phyloP scores from a whole-genome alignment of 2,329 filamentous ascomycete species.

The Penicillium corylophilum region DNA sequence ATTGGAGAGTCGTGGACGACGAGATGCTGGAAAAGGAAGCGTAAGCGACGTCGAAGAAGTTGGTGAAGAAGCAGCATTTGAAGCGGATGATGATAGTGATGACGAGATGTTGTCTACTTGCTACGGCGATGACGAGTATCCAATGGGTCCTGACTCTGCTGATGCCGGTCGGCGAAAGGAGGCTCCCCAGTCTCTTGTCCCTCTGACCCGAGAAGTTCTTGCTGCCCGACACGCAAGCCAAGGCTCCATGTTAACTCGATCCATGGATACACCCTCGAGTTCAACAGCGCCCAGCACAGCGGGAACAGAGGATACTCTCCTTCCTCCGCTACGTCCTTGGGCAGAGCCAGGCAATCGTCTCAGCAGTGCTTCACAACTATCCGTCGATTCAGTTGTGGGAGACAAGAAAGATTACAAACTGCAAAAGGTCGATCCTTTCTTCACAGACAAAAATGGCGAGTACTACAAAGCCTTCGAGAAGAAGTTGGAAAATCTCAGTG shows the following conservation, averaged over 20 bases:
- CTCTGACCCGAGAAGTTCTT: conserved; percentile 18
- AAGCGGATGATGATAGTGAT: conserved; percentile 38
- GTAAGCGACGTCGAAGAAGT: conserved; percentile 32
- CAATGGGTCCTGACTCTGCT: conserved; percentile 34
- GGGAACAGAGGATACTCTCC: conserved; percentile 34
- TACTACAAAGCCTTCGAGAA: conserved; percentile 61
- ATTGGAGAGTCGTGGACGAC: conserved; percentile 29
- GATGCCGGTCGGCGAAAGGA: conserved; percentile 32
- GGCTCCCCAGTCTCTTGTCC: conserved; percentile 5
- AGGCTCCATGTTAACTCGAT: conserved; percentile 20
- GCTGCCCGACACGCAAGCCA: conserved; percentile 30
- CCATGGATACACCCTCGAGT: conserved; percentile 25
- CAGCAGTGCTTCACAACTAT: conserved; percentile 50
- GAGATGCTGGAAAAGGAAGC: conserved; percentile 26
- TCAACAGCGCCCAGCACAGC: conserved; percentile 26
- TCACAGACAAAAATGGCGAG: conserved; percentile 63
- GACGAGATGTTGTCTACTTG: conserved; percentile 38
- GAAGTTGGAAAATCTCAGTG: conserved; percentile 56
- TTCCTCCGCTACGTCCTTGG: conserved; percentile 30
- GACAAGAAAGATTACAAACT: conserved; percentile 62
- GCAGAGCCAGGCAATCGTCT: conserved; percentile 34
- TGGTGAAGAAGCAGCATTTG: conserved; percentile 27
- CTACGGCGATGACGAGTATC: conserved; percentile 43
- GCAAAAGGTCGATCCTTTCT: conserved; percentile 67
- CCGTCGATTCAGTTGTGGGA: conserved; percentile 58